phyloP scores from a whole-genome alignment of 2,329 filamentous ascomycete genomes.

The Hymenoscyphus occultus region DNA sequence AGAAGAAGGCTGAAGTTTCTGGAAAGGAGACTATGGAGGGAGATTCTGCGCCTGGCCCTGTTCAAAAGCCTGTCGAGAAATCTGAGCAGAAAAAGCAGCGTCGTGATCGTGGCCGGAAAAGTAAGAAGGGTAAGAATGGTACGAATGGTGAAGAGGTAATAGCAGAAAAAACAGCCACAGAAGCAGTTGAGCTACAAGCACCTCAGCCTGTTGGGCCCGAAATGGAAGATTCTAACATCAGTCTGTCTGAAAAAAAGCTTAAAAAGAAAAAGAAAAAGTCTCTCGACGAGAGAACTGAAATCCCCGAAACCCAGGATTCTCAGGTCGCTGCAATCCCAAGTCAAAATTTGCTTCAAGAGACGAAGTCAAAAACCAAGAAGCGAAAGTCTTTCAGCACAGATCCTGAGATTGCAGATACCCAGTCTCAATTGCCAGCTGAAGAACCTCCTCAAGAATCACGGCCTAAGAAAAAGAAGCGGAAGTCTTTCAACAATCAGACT shows the following conservation, averaged over 20 bases:
- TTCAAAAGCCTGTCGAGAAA: not conserved
- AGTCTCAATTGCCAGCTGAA: not conserved
- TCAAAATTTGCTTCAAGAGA: not conserved
- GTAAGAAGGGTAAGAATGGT: not conserved
- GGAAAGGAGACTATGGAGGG: not conserved
- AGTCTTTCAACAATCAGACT: not conserved
- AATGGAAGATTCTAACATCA: not conserved
- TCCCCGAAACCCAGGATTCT: not conserved
- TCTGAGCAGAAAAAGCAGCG: conserved; percentile 6
- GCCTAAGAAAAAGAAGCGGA: conserved; percentile 1
- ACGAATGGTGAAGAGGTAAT: not conserved
- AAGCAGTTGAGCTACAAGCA: not conserved
- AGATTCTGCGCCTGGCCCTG: not conserved
- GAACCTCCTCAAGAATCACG: not conserved
- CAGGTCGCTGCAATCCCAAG: not conserved
- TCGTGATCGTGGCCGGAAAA: conserved; percentile 1
- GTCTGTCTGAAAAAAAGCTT: not conserved
- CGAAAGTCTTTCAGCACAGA: not conserved
- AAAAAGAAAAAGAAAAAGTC: conserved; percentile 1
- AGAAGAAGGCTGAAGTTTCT: not conserved
- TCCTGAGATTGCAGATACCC: not conserved
- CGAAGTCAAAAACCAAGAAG: not conserved
- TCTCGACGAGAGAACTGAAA: not conserved
- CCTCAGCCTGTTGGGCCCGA: not conserved
- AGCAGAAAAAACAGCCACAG: not conserved